These are phyloP conservation scores for Dianthus caryophyllus DNA, from an alignment of 148 eudicot species.

Conservation along the genomic window DNA sequence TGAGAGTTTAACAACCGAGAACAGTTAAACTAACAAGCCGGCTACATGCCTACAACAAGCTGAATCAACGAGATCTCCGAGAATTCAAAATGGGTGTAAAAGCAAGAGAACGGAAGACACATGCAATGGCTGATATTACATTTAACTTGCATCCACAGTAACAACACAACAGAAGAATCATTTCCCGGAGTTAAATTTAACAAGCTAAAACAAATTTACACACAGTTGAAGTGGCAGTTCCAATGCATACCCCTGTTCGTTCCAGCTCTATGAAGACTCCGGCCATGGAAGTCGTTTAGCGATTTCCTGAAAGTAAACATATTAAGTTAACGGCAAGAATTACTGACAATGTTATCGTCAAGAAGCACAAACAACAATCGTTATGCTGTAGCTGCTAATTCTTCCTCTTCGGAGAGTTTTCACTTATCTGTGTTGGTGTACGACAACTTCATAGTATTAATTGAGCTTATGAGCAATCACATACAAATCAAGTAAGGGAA, in stretches of 20 bases:
- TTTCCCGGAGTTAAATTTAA: neutral
- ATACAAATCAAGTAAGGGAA: no score
- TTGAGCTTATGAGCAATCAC: no score
- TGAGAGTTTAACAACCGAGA: no score
- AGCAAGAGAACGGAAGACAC: neutral
- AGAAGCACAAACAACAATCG: neutral
- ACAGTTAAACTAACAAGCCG: no score
- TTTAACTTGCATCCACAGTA: conserved; percentile 3
- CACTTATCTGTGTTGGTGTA: no score
- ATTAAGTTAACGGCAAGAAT: neutral
- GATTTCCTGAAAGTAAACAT: conserved; percentile 26
- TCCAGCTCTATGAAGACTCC: conserved; percentile 18
- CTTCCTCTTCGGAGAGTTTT: neutral
- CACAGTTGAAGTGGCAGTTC: neutral
- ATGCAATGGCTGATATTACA: neutral
- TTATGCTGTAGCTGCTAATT: neutral
- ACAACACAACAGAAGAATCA: neutral
- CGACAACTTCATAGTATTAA: no score
- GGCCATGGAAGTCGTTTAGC: conserved; percentile 34
- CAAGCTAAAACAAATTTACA: conserved; percentile 1
- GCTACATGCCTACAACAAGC: no score
- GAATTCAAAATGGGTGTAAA: neutral
- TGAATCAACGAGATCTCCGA: neutral
- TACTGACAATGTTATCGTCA: neutral
- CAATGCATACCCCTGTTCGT: neutral